Evolutionary conservation across 176 grass and related monocot genomes (phyloP), one percentile per base, ranked within the genome.

Genomic region (Oryza punctata): DNA sequence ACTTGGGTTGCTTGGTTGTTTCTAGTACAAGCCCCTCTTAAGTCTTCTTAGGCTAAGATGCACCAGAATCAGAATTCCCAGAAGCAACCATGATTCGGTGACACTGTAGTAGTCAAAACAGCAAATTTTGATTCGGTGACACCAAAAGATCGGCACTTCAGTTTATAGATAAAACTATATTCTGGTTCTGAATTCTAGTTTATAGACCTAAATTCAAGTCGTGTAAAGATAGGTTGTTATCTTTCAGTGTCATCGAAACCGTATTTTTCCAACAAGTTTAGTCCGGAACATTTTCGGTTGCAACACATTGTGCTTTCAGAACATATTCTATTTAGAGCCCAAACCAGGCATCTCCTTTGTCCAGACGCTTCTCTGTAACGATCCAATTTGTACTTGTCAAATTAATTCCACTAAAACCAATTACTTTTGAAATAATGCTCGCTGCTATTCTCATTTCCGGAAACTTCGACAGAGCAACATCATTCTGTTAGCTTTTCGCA

Each of bases 291-390:
- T 65, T 61, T 78, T 61, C 3, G 12, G 57, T 38, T 47, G 12
- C 54, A 47, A 2, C 37, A 47, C 72, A 65, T 26, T 49, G 14
- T 29, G 15, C 85, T 82, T 63, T 75, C 19, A 33, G 63, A 69
- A 32, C 78, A 63, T 43, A 69, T 61, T 87, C 12, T 75, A 10
- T 24, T 41, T 32, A 59, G 76, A n/a, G 4, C 21, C 18, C 10
- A 27, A 46, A 79, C 21, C 21, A 47, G 33, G 37, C 63, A 57
- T 54, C 65, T 73, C 32, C 54, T 35, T 49, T 26, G 9, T 12
- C 65, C 29, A 33, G 32, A 69, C 33, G 37, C 1, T 60, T 15
- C 12, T 47, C 13, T 47, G 24, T 83, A 73, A 6, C 21, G 37
- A 25, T 24, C 32, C 29, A 82, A 21, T 67, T 15, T 50, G 54